Conservation (phyloP, 2,329 filamentous ascomycete species). For the Diaporthe ilicicola region DNA sequence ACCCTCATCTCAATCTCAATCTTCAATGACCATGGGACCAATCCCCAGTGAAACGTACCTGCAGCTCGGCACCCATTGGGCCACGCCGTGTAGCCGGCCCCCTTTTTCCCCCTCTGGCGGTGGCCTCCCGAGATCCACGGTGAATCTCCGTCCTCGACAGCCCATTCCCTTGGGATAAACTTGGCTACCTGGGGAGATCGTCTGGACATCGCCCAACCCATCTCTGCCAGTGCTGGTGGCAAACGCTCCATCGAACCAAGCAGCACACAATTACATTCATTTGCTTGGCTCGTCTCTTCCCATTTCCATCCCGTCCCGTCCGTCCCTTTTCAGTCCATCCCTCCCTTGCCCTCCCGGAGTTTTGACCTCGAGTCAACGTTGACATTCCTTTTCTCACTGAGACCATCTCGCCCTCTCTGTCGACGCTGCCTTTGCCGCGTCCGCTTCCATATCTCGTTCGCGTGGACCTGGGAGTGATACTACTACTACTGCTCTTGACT, state of each 20-base stretch:
- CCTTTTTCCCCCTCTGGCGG: constrained; percentile 17
- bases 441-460: background rate
- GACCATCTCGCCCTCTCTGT: background rate
- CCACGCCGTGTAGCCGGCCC: constrained; percentile 18
- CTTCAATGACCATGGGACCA: constrained; percentile 17
- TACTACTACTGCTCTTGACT: background rate
- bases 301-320: constrained; percentile 7
- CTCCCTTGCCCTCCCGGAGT: background rate
- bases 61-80: constrained; percentile 16
- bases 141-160: constrained; percentile 21
- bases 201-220: background rate
- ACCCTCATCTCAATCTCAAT: constrained; percentile 24
- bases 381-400: constrained; percentile 2
- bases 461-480: background rate
- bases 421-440: background rate
- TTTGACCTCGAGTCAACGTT: background rate
- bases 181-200: constrained; percentile 10
- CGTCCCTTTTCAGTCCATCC: constrained; percentile 11
- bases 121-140: constrained; percentile 22
- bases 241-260: background rate
- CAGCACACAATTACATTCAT: constrained; percentile 7
- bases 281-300: constrained; percentile 13
- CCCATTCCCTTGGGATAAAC: background rate
- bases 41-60: constrained; percentile 19
- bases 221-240: constrained; percentile 1